Conservation (phyloP, 139 green algal species). For the Gonium pectorale region DNA sequence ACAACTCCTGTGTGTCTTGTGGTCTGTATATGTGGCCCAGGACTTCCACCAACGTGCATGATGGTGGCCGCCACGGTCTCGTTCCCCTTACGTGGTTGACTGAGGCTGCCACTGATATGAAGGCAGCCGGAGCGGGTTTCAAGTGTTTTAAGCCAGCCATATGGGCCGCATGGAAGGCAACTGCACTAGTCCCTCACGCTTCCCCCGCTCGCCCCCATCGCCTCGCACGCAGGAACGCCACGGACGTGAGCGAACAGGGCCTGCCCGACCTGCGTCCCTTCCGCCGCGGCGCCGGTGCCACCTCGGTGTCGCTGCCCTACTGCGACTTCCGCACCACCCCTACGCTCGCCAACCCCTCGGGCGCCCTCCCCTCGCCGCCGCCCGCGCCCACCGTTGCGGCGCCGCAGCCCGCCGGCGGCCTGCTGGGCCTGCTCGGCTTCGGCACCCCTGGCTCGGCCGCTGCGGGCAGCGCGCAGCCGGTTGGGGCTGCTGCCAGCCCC, state of each 20-base stretch:
- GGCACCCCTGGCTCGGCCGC: neutral
- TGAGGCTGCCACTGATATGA: no score
- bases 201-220: neutral
- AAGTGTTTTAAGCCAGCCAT: no score
- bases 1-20: no score
- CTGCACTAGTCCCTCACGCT: no score
- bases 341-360: conserved; percentile 13
- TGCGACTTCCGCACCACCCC: conserved; percentile 17
- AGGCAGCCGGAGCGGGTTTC: no score
- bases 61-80: no score
- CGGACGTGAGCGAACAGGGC: conserved; percentile 9
- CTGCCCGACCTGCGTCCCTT: conserved; percentile 31
- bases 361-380: neutral
- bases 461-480: neutral
- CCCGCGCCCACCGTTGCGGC: neutral
- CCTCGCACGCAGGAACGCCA: neutral
- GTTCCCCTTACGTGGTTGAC: no score
- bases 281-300: conserved; percentile 15
- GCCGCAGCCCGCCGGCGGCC: neutral
- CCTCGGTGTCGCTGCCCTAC: neutral
- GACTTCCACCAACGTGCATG: no score
- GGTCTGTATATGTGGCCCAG: no score
- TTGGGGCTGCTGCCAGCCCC: neutral
- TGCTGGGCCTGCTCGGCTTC: neutral
- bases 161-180: no score